Evolutionary conservation across 805 yeast genomes (phyloP), one percentile per base, ranked within the genome.

Genomic region (Zygotorulaspora danielsina): DNA sequence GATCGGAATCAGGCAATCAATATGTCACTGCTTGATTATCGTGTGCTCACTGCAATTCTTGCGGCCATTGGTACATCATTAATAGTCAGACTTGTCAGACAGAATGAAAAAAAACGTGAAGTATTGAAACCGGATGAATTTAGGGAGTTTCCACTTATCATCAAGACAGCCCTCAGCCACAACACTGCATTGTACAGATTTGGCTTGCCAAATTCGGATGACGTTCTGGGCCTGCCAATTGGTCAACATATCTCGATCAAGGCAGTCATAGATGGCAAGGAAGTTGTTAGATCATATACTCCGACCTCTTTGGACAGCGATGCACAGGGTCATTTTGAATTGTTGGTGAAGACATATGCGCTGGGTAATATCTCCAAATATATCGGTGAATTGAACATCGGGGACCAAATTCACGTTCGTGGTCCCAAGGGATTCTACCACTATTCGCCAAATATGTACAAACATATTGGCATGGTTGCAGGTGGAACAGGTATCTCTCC

Each of bases 401-500:
- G 96, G 49, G 94, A 89, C 53, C 59, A 72, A 27, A 79, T 88
- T 53, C 78, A 75, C 36, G 82, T 87, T 1, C 76, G 84, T 59
- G 96, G 97, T 19, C 97, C 97, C 53, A 85, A 84, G 66, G 97
- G 97, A 6, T 78, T 78, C 55, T 87, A 84, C 71, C 74, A 79
- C 46, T 89, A 89, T 67, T 70, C 77, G 38, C 87, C 94, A 51
- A 85, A 84, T 66, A 79, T 82, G 79, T 79, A 76, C 41, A 68
- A 72, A 42, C 72, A 75, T 44, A 72, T 89, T 44, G 87, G 83
- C 39, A 89, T 89, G 97, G 79, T 90, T 50, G 95, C 96, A 29
- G 97, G 97, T 51, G 97, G 97, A 57, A 86, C 97, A 26, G 97
- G 97, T 62, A 83, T 88, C 55, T 83, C 96, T 6, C 96, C 96